Evolutionary conservation across 768 basidiomycete species (phyloP).

Genomic region (Suillus ampliporus): DNA sequence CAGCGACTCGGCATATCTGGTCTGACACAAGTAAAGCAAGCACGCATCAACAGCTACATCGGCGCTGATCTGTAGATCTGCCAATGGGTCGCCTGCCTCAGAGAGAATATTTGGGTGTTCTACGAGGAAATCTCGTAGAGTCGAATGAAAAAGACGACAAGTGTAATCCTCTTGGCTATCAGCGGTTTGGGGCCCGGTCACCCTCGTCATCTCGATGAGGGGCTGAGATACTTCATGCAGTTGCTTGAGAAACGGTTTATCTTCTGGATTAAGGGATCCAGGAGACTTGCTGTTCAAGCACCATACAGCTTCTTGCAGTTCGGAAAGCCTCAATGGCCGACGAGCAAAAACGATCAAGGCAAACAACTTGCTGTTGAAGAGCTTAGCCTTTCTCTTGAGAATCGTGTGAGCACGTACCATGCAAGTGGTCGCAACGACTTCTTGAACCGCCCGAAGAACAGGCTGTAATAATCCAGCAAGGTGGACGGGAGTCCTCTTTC

Average conservation of each 20-base stretch:
- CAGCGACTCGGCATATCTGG: conserved; percentile 26
- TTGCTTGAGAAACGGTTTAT: not conserved
- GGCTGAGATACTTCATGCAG: not conserved
- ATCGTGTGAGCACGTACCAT: not conserved
- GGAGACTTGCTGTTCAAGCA: not conserved
- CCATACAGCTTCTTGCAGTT: conserved; percentile 1
- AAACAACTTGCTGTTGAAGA: conserved; percentile 1
- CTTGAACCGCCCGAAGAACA: conserved; percentile 1
- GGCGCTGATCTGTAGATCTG: not conserved
- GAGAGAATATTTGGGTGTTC: not conserved
- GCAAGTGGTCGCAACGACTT: not conserved
- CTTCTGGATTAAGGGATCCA: not conserved
- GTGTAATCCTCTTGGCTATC: conserved; percentile 1
- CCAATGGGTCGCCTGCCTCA: not conserved
- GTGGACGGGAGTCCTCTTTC: conserved; percentile 3
- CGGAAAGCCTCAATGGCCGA: not conserved
- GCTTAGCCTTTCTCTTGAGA: not conserved
- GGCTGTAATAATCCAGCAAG: not conserved
- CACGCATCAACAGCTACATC: conserved; percentile 24
- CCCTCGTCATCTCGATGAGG: conserved; percentile 1
- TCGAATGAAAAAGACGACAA: conserved; percentile 1
- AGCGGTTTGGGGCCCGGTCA: not conserved
- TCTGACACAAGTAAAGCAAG: conserved; percentile 31
- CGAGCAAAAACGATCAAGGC: conserved; percentile 1
- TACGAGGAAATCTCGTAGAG: conserved; percentile 1